Percentiles rank a stretch among this genome's conserved stretches.
phyloP scores from a whole-genome alignment of 208 protist species.

The Wallacemonas sp. region DNA sequence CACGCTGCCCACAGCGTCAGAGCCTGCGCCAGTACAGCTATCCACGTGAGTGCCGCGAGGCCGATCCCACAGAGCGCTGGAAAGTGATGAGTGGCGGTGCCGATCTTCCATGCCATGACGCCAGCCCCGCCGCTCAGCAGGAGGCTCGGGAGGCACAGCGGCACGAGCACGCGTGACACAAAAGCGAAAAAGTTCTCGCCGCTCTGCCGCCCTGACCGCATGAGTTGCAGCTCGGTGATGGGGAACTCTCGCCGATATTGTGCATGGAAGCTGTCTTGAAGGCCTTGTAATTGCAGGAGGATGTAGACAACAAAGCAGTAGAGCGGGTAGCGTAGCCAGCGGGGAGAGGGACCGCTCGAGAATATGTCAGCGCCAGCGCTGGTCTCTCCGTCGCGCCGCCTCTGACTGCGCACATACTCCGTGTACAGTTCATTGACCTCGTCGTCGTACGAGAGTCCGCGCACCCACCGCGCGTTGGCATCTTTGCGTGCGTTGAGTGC shows the following conservation, averaged over 20 bases:
- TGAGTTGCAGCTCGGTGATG: conserved; percentile 32
- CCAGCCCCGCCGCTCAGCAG: conserved; percentile 25
- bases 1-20: conserved; percentile 57
- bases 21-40: conserved; percentile 46
- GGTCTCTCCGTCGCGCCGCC: not conserved
- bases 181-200: conserved; percentile 44
- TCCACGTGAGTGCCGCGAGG: conserved; percentile 49
- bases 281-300: conserved; percentile 6
- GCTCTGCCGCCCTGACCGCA: conserved; percentile 18
- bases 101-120: conserved; percentile 50
- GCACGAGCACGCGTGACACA: conserved; percentile 20
- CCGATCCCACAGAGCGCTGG: conserved; percentile 74
- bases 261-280: not conserved
- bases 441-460: conserved; percentile 58
- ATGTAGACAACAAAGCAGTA: conserved; percentile 12
- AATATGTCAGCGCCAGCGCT: not conserved
- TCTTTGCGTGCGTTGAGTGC: conserved; percentile 41
- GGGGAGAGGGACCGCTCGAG: not conserved
- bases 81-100: conserved; percentile 49
- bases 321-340: conserved; percentile 31
- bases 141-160: conserved; percentile 29
- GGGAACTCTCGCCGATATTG: conserved; percentile 49
- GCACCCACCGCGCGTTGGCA: conserved; percentile 55
- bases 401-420: conserved; percentile 5
- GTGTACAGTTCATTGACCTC: conserved; percentile 18